Base-by-base conservation (phyloP, 2,329 filamentous ascomycete species). In the Trichoderma brevicompactum region DNA sequence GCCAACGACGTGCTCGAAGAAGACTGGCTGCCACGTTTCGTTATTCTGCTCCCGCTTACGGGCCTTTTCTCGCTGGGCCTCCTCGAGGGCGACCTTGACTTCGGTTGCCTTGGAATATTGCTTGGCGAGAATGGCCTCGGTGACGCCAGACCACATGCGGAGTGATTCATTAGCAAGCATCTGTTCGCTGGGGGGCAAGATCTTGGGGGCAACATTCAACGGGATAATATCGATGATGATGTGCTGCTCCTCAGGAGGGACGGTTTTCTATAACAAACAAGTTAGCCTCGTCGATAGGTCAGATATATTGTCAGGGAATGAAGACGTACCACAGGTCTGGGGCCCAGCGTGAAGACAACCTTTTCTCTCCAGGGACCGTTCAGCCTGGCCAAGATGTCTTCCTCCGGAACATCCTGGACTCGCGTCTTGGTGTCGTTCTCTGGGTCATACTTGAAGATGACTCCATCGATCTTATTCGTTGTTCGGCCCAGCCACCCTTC, bases 401-500 rank as follows among this genome's bases (percentile, higher is more conserved):
- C 88, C 1, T 95, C 91, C 0, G 92, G 86, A 0, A 99, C 92
- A 68, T 97, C 94, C 79, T 90, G 92, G 72, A 97, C 89, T 71
- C 86, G 89, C 5, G 81, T 87, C 77, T 89, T 92, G 75, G 86
- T 87, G 76, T 98, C 94, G 65, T 94, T 94, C 23, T 92, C 87
- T 0, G 93, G 91, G 73, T 97, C 91, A 71, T 97, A 97, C 56
- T 86, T 89, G 83, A 97, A 99, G 64, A 98, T 85, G 63, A 97
- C 87, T 17, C 95, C 95, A 67, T 96, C 88, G 41, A 99, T 90
- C 74, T 90, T 93, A 78, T 98, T 97, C 71, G 96, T 94, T 19
- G 92, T 87, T 70, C 92, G 92, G 53, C 94, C 92, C 36, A 98
- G 84, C 94, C 95, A 99, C 56, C 94, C 93, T 72, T 98, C 94